These are phyloP conservation scores for Lyophyllum shimeji DNA, from an alignment of 768 basidiomycete species.

Conservation along the genomic window DNA sequence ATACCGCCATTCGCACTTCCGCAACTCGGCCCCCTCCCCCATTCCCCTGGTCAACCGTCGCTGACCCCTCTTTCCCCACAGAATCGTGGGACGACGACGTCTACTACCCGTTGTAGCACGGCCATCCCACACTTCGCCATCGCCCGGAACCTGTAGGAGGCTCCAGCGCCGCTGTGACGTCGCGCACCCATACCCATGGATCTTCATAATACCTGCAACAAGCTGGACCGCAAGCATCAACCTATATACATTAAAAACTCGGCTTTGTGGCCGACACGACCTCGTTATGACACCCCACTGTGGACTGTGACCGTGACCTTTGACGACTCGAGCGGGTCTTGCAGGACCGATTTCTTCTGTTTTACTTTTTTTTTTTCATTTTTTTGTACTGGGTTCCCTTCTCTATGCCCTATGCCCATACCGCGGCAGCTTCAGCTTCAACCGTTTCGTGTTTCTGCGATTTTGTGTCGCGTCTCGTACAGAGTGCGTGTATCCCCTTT, in stretches of 20 bases:
- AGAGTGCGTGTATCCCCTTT: too few species aligned
- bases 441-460: too few species aligned
- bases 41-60: background rate
- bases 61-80: slow-evolving; percentile 15
- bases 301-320: too few species aligned
- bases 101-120: slow-evolving; percentile 41
- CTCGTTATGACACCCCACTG: background rate
- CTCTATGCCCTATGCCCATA: background rate
- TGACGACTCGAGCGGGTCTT: slow-evolving; percentile 15
- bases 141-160: too few species aligned
- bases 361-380: background rate
- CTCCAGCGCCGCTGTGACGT: too few species aligned
- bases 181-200: too few species aligned
- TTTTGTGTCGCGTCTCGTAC: too few species aligned
- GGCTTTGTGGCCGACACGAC: background rate
- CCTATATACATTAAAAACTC: background rate
- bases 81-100: slow-evolving; percentile 52
- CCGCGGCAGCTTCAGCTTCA: too few species aligned
- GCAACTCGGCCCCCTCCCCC: background rate
- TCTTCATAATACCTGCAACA: too few species aligned
- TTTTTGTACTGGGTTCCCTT: background rate
- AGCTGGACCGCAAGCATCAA: background rate
- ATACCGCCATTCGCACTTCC: background rate
- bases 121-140: background rate
- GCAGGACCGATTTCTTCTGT: slow-evolving; percentile 1